Evolutionary conservation across 2,329 filamentous ascomycete genomes (phyloP).

Genomic region (Stachybotrys chartarum): DNA sequence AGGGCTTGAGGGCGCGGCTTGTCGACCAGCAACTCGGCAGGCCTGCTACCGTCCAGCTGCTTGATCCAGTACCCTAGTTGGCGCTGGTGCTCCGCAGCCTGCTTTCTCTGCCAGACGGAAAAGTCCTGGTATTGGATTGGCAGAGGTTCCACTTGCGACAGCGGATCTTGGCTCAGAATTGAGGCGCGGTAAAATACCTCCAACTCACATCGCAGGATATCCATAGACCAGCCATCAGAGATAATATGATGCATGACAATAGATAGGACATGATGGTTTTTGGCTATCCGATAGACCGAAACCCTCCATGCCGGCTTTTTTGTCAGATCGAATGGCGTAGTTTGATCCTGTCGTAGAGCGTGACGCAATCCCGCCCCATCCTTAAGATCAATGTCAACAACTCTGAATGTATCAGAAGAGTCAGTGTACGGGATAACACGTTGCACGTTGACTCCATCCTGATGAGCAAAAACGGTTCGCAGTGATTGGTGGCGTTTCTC

Average conservation of each 20-base stretch:
- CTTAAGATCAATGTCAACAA: not conserved
- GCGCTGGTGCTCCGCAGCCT: not conserved
- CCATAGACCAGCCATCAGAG: slow-evolving; percentile 2
- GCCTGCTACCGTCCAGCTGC: not conserved
- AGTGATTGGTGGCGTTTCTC: slow-evolving; percentile 5
- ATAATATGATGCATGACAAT: slow-evolving; percentile 8
- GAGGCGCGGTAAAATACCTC: not conserved
- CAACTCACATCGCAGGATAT: not conserved
- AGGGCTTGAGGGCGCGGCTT: not conserved
- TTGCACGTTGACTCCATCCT: slow-evolving; percentile 2
- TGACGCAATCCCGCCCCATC: not conserved
- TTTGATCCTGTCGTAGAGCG: slow-evolving; percentile 1
- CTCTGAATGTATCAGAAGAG: not conserved
- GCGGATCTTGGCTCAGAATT: not conserved
- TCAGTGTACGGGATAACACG: not conserved
- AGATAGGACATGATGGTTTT: slow-evolving; percentile 1
- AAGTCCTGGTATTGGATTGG: not conserved
- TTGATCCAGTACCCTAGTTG: not conserved
- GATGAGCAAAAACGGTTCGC: slow-evolving; percentile 3
- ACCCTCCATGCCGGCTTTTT: slow-evolving; percentile 1
- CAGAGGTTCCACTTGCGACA: not conserved
- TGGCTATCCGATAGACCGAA: not conserved
- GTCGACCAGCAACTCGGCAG: not conserved
- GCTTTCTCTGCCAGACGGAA: not conserved
- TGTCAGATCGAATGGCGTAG: not conserved